Evolutionary conservation across 2,329 filamentous ascomycete species (phyloP).

Genomic region (Gaeumannomyces tritici): DNA sequence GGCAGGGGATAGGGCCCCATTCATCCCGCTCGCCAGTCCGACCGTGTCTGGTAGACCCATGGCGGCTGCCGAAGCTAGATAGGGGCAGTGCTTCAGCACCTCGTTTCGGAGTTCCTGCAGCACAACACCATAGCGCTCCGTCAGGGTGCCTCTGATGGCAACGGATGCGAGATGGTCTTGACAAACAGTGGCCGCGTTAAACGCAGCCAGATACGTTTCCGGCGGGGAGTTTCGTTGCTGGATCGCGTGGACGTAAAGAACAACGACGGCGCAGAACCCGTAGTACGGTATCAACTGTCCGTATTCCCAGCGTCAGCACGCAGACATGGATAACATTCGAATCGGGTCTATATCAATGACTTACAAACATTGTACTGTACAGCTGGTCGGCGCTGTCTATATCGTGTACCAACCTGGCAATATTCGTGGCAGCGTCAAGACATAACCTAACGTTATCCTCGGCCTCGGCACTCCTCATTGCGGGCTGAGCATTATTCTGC

Average conservation of each 20-base stretch:
- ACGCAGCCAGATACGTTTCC: conserved; percentile 18
- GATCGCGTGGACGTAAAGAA: conserved; percentile 34
- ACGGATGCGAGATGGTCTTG: conserved; percentile 27
- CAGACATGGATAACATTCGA: no score
- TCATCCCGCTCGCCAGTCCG: background rate
- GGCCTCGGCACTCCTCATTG: background rate
- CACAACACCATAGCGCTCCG: conserved; percentile 38
- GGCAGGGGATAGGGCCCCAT: background rate
- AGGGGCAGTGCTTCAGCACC: conserved; percentile 20
- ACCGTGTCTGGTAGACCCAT: background rate
- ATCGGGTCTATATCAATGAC: no score
- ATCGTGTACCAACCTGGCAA: conserved; percentile 26
- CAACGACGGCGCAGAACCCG: conserved; percentile 32
- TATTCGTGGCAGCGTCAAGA: conserved; percentile 27
- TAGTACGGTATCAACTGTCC: conserved; percentile 29
- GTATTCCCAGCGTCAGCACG: background rate
- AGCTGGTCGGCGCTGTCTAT: conserved; percentile 11
- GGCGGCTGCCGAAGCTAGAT: background rate
- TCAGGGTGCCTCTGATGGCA: conserved; percentile 26
- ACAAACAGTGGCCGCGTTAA: conserved; percentile 27
- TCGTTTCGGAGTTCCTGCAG: conserved; percentile 39
- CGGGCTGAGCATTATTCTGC: background rate
- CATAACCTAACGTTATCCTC: conserved; percentile 15
- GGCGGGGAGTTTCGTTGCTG: conserved; percentile 20
- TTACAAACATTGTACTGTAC: conserved; percentile 1